Conservation (phyloP, 1,284 basidiomycete species). For the Cryptococcus floricola region DNA sequence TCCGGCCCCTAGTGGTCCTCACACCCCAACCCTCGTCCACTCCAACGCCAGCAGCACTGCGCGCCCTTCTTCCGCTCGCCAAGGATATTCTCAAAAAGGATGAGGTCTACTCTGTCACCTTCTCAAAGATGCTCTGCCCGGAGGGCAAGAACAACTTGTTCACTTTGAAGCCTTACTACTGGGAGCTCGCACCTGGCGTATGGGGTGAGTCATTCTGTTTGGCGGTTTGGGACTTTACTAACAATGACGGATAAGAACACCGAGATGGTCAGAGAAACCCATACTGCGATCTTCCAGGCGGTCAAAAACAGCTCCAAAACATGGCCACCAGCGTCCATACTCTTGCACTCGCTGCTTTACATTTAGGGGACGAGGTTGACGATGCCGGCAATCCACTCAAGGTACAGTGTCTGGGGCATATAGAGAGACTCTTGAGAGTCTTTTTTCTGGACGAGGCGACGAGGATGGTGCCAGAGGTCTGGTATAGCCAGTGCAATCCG, state of each 20-base stretch:
- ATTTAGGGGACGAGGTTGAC: constrained; percentile 6
- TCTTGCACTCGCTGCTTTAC: constrained; percentile 16
- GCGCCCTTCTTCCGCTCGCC: constrained; percentile 5
- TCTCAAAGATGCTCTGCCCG: constrained; percentile 16
- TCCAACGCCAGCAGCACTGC: constrained; percentile 1
- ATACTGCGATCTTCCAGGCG: constrained; percentile 28
- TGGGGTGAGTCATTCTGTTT: constrained; percentile 24
- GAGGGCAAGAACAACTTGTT: constrained; percentile 30
- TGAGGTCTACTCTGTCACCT: constrained; percentile 26
- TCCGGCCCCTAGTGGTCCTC: constrained; percentile 6
- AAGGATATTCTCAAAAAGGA: constrained; percentile 1
- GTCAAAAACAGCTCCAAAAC: constrained; percentile 30
- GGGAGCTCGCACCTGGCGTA: constrained; percentile 19
- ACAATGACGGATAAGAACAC: neutral
- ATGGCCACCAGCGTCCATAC: constrained; percentile 18
- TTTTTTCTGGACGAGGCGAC: constrained; percentile 35
- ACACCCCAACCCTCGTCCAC: neutral
- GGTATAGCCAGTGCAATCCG: constrained; percentile 30
- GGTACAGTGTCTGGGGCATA: constrained; percentile 5
- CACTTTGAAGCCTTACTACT: constrained; percentile 33
- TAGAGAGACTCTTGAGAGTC: constrained; percentile 18
- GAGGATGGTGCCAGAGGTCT: constrained; percentile 30
- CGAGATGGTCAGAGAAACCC: neutral
- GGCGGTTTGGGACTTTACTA: neutral
- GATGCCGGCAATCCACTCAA: neutral